Evolutionary conservation across 805 yeast species (phyloP), one percentile per base, ranked within the genome.

Genomic region (Wickerhamomyces rabaulensis): DNA sequence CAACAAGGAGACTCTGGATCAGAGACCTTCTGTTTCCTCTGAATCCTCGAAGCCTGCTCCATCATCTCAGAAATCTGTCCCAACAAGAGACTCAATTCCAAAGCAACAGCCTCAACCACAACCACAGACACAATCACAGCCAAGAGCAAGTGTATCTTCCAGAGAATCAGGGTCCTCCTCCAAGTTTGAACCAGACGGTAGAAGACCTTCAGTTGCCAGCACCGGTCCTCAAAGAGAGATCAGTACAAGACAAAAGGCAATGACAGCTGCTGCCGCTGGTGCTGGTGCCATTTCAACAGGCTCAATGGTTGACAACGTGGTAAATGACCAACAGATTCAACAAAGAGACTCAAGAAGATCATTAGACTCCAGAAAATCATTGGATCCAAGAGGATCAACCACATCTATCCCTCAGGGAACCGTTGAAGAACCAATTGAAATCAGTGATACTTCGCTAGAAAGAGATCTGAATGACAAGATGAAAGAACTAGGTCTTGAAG

Each of bases 1-100:
- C 29, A 54, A 54, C 41, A 48, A 41, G 37, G 60, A 56, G 5
- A 19, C 35, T 15, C 20, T 17, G 15, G 29, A 37, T 10, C 26
- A 31, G 29, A 46, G 43, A 35, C 43, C 39, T 15, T 43, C 52
- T 3, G 22, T 21, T 3, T 22, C 47, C 9, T 38, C 33, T 10
- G 16, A 37, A 19, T 40, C 47, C 9, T 38, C 45, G 13, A 45
- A 43, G 20, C 19, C 31, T 23, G 27, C 29, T 1, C 17, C 39
- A 13, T 27, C 36, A 26, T n/a, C n/a, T n/a, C 26, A 22, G 22
- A 21, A 20, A 19, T 21, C 21, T 23, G 35, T 22, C 4, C 15
- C n/a, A 35, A 21, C 36, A 27, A 27, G 31, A 13, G 43, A 35
- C 10, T 20, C 35, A 19, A 19, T 19, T 25, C 40, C n/a, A 19